These are phyloP conservation scores for Hanseniaspora valbyensis DNA, from an alignment of 805 yeast species.

Conservation along the genomic window DNA sequence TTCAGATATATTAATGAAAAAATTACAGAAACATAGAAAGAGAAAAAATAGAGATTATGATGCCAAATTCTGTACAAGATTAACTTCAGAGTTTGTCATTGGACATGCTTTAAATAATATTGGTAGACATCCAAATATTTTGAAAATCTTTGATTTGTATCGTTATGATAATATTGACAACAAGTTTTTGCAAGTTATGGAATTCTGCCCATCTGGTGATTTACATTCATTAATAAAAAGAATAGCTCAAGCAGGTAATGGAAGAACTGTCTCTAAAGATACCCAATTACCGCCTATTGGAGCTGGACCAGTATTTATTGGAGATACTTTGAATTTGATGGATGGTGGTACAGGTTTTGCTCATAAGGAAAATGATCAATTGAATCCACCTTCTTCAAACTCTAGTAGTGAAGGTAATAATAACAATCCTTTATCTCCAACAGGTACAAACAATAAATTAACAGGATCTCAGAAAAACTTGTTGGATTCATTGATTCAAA, in stretches of 20 bases:
- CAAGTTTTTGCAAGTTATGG: slow-evolving; percentile 82
- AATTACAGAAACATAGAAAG: slow-evolving; percentile 10
- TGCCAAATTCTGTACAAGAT: slow-evolving; percentile 79
- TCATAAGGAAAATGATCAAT: not conserved
- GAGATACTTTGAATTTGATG: slow-evolving; percentile 13
- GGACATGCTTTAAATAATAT: slow-evolving; percentile 56
- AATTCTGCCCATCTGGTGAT: slow-evolving; percentile 80
- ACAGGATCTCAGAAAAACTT: slow-evolving; percentile 22
- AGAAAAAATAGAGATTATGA: slow-evolving; percentile 81
- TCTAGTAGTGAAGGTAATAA: not conserved
- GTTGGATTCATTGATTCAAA: slow-evolving; percentile 9
- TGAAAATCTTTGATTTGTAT: slow-evolving; percentile 72
- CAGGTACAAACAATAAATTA: not conserved
- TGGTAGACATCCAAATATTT: slow-evolving; percentile 51
- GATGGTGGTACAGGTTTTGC: slow-evolving; percentile 13
- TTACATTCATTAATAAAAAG: slow-evolving; percentile 44
- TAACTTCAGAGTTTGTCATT: slow-evolving; percentile 79
- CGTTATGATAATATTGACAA: slow-evolving; percentile 43
- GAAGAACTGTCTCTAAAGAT: slow-evolving; percentile 10
- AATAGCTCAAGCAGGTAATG: slow-evolving; percentile 27
- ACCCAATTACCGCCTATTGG: slow-evolving; percentile 10
- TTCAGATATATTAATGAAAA: slow-evolving; percentile 3
- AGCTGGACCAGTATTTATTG: slow-evolving; percentile 12
- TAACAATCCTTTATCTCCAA: not conserved
- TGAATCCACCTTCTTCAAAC: not conserved